A percentile compares a stretch with the other conserved stretches of the same genome.
These are phyloP conservation scores for Hericium rajendrae DNA, from an alignment of 768 basidiomycete genomes.

Conservation along the genomic window DNA sequence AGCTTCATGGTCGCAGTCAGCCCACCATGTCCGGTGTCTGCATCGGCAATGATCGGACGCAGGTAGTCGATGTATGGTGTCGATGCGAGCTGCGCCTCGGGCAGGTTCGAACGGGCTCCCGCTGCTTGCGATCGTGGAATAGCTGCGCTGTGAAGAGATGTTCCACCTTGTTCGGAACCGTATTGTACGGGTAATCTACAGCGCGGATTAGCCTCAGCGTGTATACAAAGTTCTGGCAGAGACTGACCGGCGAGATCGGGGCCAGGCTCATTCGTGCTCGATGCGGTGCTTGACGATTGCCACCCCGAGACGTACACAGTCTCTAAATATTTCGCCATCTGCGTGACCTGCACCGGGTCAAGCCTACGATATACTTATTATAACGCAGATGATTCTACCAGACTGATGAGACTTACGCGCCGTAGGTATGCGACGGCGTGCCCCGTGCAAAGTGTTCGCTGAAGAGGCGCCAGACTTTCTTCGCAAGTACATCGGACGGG, in stretches of 20 bases:
- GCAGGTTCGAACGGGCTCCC: constrained; percentile 65
- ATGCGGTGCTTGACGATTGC: constrained; percentile 91
- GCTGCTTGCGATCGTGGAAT: constrained; percentile 98
- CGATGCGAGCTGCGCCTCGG: constrained; percentile 59
- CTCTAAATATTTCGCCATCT: constrained; percentile 98
- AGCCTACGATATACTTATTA: constrained; percentile 42
- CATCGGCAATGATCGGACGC: constrained; percentile 92
- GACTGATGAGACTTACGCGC: constrained; percentile 70
- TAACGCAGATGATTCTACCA: not conserved
- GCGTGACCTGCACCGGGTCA: constrained; percentile 95
- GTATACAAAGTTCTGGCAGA: not conserved
- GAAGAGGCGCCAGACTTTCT: constrained; percentile 78
- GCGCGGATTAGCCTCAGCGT: not conserved
- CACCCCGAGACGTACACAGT: constrained; percentile 98
- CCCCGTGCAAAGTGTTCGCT: constrained; percentile 65
- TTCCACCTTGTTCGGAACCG: constrained; percentile 97
- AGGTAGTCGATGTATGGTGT: constrained; percentile 80
- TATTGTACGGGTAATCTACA: constrained; percentile 94
- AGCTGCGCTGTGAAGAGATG: constrained; percentile 97
- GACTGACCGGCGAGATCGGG: constrained; percentile 89
- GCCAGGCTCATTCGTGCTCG: constrained; percentile 90
- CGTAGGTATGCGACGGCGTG: constrained; percentile 91
- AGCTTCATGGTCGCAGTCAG: constrained; percentile 98
- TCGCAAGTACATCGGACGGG: constrained; percentile 74
- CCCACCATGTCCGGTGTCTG: constrained; percentile 96